Evolutionary conservation across 371 early-diverging fungal genomes (phyloP).

Genomic region (Mortierella sp.): DNA sequence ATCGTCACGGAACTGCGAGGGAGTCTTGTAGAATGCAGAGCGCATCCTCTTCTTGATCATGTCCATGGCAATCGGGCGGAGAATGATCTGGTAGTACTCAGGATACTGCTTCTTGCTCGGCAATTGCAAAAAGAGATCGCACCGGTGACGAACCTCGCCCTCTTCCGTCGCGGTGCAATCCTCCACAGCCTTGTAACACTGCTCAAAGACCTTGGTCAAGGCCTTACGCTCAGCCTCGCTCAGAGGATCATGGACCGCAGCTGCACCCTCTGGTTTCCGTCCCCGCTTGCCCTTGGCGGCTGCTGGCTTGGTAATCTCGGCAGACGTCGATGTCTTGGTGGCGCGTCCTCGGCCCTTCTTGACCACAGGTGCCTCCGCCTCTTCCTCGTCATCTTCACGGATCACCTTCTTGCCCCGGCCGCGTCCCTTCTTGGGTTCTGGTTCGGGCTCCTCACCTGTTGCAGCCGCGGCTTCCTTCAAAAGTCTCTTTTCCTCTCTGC

Average conservation of each 20-base stretch:
- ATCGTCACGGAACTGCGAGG: constrained; percentile 71
- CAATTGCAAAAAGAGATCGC: constrained; percentile 80
- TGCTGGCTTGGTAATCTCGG: constrained; percentile 29
- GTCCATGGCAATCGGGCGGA: constrained; percentile 85
- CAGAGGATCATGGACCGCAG: constrained; percentile 48
- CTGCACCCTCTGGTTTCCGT: constrained; percentile 29
- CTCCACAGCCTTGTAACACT: constrained; percentile 69
- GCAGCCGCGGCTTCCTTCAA: constrained; percentile 29
- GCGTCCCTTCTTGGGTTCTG: constrained; percentile 38
- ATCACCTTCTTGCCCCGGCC: constrained; percentile 33
- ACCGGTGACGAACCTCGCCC: constrained; percentile 66
- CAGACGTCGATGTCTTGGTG: constrained; percentile 36
- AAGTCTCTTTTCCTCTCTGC: constrained; percentile 45
- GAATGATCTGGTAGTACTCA: constrained; percentile 87
- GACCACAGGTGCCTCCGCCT: constrained; percentile 22
- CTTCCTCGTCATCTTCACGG: constrained; percentile 35
- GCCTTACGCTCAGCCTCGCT: constrained; percentile 61
- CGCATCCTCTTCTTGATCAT: constrained; percentile 76
- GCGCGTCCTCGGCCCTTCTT: constrained; percentile 47
- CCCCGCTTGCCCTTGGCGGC: constrained; percentile 40
- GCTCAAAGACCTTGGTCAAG: constrained; percentile 63
- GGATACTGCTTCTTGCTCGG: constrained; percentile 85
- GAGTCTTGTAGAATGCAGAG: constrained; percentile 64
- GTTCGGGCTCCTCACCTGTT: constrained; percentile 33
- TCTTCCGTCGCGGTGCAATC: constrained; percentile 64